phyloP scores from a whole-genome alignment of 805 yeast genomes.

The Clavispora fructus region DNA sequence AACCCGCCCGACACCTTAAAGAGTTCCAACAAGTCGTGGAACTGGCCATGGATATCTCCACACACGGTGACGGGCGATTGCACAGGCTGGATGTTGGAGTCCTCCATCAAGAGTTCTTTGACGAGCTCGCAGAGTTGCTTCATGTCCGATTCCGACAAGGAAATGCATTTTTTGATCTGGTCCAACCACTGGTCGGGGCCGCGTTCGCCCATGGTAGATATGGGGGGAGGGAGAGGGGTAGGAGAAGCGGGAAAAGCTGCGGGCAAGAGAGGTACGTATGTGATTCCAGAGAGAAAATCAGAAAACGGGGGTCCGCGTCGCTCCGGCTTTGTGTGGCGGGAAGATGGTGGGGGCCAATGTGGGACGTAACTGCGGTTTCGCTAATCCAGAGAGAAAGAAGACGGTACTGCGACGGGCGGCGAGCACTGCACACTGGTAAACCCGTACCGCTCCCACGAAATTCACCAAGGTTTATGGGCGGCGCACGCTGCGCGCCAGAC shows the following conservation, averaged over 20 bases:
- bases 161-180: conserved; percentile 83
- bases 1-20: conserved; percentile 91
- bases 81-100: conserved; percentile 90
- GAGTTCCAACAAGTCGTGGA: conserved; percentile 86
- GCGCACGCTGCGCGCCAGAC: background rate
- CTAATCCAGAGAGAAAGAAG: too few species aligned
- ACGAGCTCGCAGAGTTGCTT: conserved; percentile 93
- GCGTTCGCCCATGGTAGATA: conserved; percentile 48
- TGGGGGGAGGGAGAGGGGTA: background rate
- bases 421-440: background rate
- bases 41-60: conserved; percentile 98
- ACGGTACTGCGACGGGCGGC: background rate
- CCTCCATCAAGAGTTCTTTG: conserved; percentile 93
- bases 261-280: background rate
- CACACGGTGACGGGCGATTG: conserved; percentile 92
- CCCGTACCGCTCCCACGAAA: background rate
- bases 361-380: too few species aligned
- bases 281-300: too few species aligned
- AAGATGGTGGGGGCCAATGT: too few species aligned
- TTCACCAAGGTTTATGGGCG: background rate
- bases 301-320: background rate
- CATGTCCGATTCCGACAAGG: conserved; percentile 89
- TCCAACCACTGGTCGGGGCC: conserved; percentile 98
- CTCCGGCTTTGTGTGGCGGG: background rate
- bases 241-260: background rate